Base-by-base conservation (phyloP, 805 yeast genomes). In the Schwanniomyces pseudopolymorphus region DNA sequence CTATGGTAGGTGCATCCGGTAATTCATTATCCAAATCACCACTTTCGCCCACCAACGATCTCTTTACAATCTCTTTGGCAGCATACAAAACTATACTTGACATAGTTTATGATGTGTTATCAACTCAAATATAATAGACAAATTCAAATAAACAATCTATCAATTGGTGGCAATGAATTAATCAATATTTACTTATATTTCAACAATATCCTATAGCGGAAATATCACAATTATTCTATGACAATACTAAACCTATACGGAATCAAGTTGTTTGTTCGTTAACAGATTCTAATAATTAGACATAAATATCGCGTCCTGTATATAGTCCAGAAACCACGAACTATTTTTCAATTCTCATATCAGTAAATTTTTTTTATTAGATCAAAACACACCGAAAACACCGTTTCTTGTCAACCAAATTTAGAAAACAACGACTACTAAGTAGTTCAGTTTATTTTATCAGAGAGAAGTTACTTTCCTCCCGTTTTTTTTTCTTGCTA, bases 1-100 rank as follows among this genome's bases (percentile, higher is more conserved):
- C 87, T 0, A 83, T 81, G 14, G 77, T 61, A 1, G 74, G 53
- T 20, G 63, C 52, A 25, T 71, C 76, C 22, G 75, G 72, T 2
- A 58, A 46, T 36, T 72, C 77, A n/a, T 63, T 68, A 39, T 75
- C 81, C 14, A 49, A 21, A 43, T 58, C 66, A 17, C 54, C 64
- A 7, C 51, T 60, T 13, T 36, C 39, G 9, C 53, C 40, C 24
- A 19, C 39, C 16, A 64, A 42, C 5, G 70, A 75, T 44, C 77
- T 56, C 45, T 67, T 70, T 31, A 67, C 46, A 22, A 72, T 45
- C 39, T 50, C 51, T 47, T 61, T 63, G 26, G 63, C 61, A 17
- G 61, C 57, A 40, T 47, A 61, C 42, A 63, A 53, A 11, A 58
- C 48, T 35, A 65, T 39, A 49, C 63, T 64, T 21, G 63, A 50